Evolutionary conservation across 2,329 filamentous ascomycete genomes (phyloP).

Genomic region (Colletotrichum shisoi): DNA sequence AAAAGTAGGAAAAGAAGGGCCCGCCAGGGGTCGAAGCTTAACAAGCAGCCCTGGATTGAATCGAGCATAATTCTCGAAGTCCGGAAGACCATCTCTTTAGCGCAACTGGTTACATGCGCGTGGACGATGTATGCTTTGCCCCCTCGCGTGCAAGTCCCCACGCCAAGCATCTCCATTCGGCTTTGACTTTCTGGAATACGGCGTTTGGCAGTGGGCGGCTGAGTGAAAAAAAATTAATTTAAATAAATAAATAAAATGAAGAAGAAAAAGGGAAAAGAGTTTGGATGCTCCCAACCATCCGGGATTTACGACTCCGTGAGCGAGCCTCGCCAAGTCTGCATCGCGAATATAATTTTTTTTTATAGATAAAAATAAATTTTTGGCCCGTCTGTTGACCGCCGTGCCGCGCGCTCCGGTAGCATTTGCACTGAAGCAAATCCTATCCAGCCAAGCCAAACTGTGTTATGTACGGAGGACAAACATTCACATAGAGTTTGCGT

Average conservation of each 20-base stretch:
- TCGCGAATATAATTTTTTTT: not conserved
- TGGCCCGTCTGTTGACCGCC: not conserved
- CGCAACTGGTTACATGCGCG: conserved; percentile 16
- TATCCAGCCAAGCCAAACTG: conserved; percentile 33
- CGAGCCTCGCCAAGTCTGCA: conserved; percentile 5
- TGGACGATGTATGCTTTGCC: conserved; percentile 15
- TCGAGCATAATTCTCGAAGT: conserved; percentile 34
- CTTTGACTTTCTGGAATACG: conserved; percentile 25
- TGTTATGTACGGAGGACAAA: conserved; percentile 4
- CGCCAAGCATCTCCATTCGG: conserved; percentile 9
- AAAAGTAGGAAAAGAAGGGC: not conserved
- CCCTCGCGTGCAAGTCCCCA: conserved; percentile 4
- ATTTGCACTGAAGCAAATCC: conserved; percentile 27
- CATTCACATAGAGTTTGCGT: conserved; percentile 22
- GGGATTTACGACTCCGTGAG: conserved; percentile 14
- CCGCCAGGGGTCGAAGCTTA: conserved; percentile 8
- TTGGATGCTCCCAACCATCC: conserved; percentile 10
- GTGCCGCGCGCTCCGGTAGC: conserved; percentile 28
- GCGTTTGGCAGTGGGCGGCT: conserved; percentile 17
- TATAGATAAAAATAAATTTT: conserved; percentile 3
- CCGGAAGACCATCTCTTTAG: conserved; percentile 23
- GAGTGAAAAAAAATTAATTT: not conserved
- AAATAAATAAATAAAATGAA: too few species aligned
- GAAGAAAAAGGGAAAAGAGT: not conserved
- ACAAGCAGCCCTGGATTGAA: conserved; percentile 28